A percentile compares a stretch with the other conserved stretches of the same genome.
phyloP scores from a whole-genome alignment of 2,329 filamentous ascomycete genomes.

The Pseudomassariella vexata region DNA sequence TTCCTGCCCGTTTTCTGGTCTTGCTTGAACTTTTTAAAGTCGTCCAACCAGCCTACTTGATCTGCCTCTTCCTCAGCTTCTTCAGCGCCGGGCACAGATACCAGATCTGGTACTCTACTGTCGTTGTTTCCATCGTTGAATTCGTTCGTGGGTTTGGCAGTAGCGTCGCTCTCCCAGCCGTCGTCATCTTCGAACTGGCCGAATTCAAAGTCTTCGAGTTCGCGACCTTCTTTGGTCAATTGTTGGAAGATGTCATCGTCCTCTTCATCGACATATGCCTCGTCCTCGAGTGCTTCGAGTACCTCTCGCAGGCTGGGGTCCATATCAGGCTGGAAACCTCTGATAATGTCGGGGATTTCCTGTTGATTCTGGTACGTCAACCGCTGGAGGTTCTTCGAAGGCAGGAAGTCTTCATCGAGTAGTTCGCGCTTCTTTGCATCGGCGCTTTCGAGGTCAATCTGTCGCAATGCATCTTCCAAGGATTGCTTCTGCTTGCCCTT shows the following conservation, averaged over 20 bases:
- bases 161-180: slow-evolving; percentile 93
- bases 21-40: slow-evolving; percentile 93
- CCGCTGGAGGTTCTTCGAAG: slow-evolving; percentile 72
- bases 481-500: slow-evolving; percentile 72
- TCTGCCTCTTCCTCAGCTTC: slow-evolving; percentile 42
- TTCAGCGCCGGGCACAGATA: slow-evolving; percentile 20
- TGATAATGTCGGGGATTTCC: slow-evolving; percentile 82
- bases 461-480: slow-evolving; percentile 75
- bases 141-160: slow-evolving; percentile 67
- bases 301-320: slow-evolving; percentile 87
- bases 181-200: slow-evolving; percentile 64
- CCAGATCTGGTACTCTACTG: slow-evolving; percentile 42
- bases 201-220: slow-evolving; percentile 76
- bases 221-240: slow-evolving; percentile 62
- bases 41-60: slow-evolving; percentile 79
- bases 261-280: slow-evolving; percentile 82
- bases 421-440: slow-evolving; percentile 43
- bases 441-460: slow-evolving; percentile 44
- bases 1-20: slow-evolving; percentile 52
- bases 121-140: slow-evolving; percentile 38
- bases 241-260: slow-evolving; percentile 67
- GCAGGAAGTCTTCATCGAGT: slow-evolving; percentile 69
- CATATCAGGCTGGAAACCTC: slow-evolving; percentile 97
- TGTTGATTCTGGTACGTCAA: slow-evolving; percentile 89
- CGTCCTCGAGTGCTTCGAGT: slow-evolving; percentile 88